phyloP scores from a whole-genome alignment of 2,329 filamentous ascomycete species.

The Colletotrichum sp. region DNA sequence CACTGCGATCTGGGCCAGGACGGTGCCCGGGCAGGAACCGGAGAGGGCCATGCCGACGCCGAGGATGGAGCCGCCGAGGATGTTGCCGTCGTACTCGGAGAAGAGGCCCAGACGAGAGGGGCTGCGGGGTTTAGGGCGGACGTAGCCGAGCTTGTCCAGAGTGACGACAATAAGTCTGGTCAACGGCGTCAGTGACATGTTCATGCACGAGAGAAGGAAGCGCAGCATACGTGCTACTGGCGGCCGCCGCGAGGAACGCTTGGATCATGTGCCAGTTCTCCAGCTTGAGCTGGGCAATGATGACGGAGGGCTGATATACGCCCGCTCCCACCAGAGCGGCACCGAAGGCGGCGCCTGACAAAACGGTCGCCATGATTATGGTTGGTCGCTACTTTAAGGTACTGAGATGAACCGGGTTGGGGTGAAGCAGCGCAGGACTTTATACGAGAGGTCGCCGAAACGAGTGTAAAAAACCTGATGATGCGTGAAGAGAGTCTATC shows the following conservation, averaged over 20 bases:
- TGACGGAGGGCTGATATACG: constrained; percentile 63
- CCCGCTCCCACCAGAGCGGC: constrained; percentile 64
- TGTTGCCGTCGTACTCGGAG: constrained; percentile 64
- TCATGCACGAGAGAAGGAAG: not conserved
- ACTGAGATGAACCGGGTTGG: not conserved
- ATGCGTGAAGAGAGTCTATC: not conserved
- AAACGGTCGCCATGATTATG: constrained; percentile 30
- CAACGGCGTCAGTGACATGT: constrained; percentile 20
- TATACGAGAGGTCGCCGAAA: not conserved
- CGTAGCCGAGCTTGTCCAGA: constrained; percentile 45
- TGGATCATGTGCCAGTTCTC: constrained; percentile 70
- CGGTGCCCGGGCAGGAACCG: constrained; percentile 68
- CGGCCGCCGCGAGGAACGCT: constrained; percentile 66
- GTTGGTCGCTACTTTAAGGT: not conserved
- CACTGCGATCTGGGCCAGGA: constrained; percentile 63
- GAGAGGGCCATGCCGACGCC: constrained; percentile 71
- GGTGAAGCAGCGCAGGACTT: not conserved
- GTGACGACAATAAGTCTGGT: constrained; percentile 49
- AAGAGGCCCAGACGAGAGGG: constrained; percentile 59
- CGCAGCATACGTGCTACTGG: constrained; percentile 60
- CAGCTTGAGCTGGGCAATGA: constrained; percentile 64
- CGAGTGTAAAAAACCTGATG: not conserved
- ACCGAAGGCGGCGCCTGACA: constrained; percentile 64
- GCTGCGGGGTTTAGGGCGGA: constrained; percentile 49
- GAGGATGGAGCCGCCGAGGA: constrained; percentile 65